phyloP scores from a whole-genome alignment of 2,329 filamentous ascomycete genomes.

The Cladosporium oxysporum region DNA sequence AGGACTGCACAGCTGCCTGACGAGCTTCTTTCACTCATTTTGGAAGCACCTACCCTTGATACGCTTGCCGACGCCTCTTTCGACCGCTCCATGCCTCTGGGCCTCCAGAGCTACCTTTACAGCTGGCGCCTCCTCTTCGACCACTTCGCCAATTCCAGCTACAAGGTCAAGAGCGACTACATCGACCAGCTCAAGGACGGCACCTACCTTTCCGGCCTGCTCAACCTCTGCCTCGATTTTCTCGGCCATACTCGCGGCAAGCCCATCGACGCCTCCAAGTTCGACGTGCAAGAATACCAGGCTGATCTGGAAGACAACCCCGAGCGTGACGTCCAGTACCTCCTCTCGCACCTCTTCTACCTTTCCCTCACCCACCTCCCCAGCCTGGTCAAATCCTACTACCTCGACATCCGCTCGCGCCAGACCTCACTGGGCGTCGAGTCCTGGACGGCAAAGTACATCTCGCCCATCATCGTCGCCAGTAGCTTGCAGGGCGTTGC shows the following conservation, averaged over 20 bases:
- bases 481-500: slow-evolving; percentile 67
- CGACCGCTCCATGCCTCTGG: slow-evolving; percentile 64
- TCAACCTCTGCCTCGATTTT: slow-evolving; percentile 81
- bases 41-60: slow-evolving; percentile 74
- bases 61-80: slow-evolving; percentile 66
- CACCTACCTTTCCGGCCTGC: slow-evolving; percentile 65
- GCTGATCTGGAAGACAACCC: slow-evolving; percentile 56
- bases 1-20: slow-evolving; percentile 73
- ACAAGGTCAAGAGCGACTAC: slow-evolving; percentile 81
- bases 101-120: slow-evolving; percentile 77
- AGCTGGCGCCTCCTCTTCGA: slow-evolving; percentile 91
- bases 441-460: slow-evolving; percentile 78
- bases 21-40: slow-evolving; percentile 79
- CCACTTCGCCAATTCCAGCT: slow-evolving; percentile 63
- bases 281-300: slow-evolving; percentile 69
- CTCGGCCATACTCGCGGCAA: slow-evolving; percentile 75
- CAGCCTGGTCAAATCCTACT: slow-evolving; percentile 80
- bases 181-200: slow-evolving; percentile 75
- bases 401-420: slow-evolving; percentile 73
- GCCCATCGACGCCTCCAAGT: slow-evolving; percentile 68
- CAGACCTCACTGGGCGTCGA: slow-evolving; percentile 80
- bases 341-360: slow-evolving; percentile 85
- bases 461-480: slow-evolving; percentile 70
- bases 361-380: slow-evolving; percentile 75
- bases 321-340: slow-evolving; percentile 76